Evolutionary conservation across 1,139 yeast species (phyloP), one percentile per base, ranked within the genome.

Genomic region (Hansenula sp.): DNA sequence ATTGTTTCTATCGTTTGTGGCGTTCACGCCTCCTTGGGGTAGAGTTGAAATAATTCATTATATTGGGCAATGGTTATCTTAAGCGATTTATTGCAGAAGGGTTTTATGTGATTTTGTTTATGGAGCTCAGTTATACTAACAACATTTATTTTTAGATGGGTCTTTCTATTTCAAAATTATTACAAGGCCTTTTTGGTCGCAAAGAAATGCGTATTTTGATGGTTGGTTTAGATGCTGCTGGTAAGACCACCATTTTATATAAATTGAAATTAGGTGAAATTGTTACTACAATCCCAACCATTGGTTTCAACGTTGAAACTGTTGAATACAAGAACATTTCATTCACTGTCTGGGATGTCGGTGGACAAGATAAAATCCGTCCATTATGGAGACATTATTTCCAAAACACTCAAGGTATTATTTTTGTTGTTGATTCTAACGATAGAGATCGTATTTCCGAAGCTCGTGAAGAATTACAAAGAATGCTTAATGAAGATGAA

Each of bases 291-390:
- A 87, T 88, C 64, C 96, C 96, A 67, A 88, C 96, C 57, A 87
- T 88, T 67, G 96, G 95, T 62, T 88, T 88, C 82, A 88, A 88
- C 69, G 96, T 88, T 57, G 96, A 88, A 72, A 88, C 96, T 53
- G 94, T 88, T 60, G 96, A 88, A 73, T 88, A 88, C 78, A 87
- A 87, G 77, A 88, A 88, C 82, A 87, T 88, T 67, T 84, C 94
- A 40, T 88, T 88, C 76, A 88, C 96, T 53, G 96, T 88, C 56
- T 88, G 96, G 96, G 96, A 88, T 79, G 96, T 88, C 63, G 96
- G 96, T 84, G 96, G 96, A 81, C 96, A 88, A 76, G 95, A 86
- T 71, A 88, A 88, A 76, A 87, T 88, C 66, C 85, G 96, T 76
- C 95, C 96, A 48, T 76, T 88, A 70, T 88, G 96, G 96, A 84